A percentile compares a stretch with the other conserved stretches of the same genome.
Conservation (phyloP, 768 basidiomycete genomes). For the Trametes cingulata region DNA sequence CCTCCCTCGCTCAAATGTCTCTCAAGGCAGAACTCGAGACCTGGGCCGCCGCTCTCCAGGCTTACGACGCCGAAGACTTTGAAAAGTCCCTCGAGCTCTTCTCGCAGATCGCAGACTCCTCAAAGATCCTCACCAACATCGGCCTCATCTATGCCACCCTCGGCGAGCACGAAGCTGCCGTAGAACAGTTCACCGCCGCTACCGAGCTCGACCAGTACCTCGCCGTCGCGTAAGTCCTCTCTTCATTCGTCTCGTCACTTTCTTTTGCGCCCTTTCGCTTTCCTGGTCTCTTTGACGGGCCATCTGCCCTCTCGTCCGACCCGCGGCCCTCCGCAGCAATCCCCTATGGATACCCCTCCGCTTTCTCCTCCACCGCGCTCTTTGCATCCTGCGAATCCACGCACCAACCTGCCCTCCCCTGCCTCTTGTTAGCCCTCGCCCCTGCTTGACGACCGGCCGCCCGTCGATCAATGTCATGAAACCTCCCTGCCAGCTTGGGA, state of each 20-base stretch:
- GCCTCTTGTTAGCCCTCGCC: background rate
- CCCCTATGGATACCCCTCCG: too few relatives aligned
- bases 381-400: background rate
- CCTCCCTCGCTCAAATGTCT: slow-evolving; percentile 32
- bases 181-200: slow-evolving; percentile 79
- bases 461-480: too few relatives aligned
- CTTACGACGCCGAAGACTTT: slow-evolving; percentile 87
- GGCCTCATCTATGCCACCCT: slow-evolving; percentile 92
- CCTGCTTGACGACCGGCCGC: too few relatives aligned
- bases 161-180: slow-evolving; percentile 83
- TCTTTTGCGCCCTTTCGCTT: background rate
- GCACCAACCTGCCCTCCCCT: background rate
- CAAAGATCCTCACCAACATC: slow-evolving; percentile 91
- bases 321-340: background rate
- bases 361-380: too few relatives aligned
- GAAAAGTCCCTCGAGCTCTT: slow-evolving; percentile 75
- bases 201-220: slow-evolving; percentile 80
- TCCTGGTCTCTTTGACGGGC: background rate
- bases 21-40: slow-evolving; percentile 68
- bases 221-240: slow-evolving; percentile 73
- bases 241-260: too few relatives aligned
- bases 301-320: background rate
- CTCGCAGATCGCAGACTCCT: slow-evolving; percentile 79
- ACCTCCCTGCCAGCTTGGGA: too few relatives aligned
- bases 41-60: slow-evolving; percentile 85